These are phyloP conservation scores for Lichtheimia ornata DNA, from an alignment of 371 early-diverging fungal species.

Conservation along the genomic window DNA sequence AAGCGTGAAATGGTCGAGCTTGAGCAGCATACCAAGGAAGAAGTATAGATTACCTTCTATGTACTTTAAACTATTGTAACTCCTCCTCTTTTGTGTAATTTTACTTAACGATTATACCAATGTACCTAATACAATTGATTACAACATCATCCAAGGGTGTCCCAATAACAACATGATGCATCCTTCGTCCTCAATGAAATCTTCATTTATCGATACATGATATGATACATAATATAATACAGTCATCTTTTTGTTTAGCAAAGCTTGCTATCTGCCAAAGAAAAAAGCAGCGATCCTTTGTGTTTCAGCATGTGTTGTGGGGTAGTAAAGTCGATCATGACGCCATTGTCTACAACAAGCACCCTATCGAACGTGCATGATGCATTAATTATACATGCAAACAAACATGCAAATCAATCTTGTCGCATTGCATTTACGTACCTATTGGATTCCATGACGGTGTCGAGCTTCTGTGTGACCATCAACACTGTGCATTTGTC, in stretches of 20 bases:
- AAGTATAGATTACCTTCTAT: too few species aligned
- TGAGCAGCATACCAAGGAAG: too few species aligned
- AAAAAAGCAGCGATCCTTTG: slow-evolving; percentile 65
- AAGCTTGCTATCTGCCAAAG: slow-evolving; percentile 50
- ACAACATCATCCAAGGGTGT: too few species aligned
- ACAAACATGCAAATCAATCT: too few species aligned
- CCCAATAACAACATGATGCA: too few species aligned
- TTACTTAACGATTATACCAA: too few species aligned
- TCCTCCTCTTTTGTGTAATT: too few species aligned
- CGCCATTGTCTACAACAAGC: slow-evolving; percentile 80
- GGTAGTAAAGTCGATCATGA: slow-evolving; percentile 77
- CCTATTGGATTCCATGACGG: slow-evolving; percentile 77
- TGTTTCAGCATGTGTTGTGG: slow-evolving; percentile 67
- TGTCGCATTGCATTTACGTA: slow-evolving; percentile 23
- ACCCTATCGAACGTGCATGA: slow-evolving; percentile 40
- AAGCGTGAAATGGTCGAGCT: too few species aligned
- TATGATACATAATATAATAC: neutral
- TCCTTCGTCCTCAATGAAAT: neutral
- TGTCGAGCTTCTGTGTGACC: slow-evolving; percentile 90
- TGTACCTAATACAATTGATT: too few species aligned
- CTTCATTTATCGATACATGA: neutral
- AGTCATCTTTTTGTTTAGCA: neutral
- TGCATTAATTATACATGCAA: too few species aligned
- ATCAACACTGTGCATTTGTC: slow-evolving; percentile 85
- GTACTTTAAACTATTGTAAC: too few species aligned